Evolutionary conservation across 1,139 yeast genomes (phyloP).

Genomic region (Pichia sp.): DNA sequence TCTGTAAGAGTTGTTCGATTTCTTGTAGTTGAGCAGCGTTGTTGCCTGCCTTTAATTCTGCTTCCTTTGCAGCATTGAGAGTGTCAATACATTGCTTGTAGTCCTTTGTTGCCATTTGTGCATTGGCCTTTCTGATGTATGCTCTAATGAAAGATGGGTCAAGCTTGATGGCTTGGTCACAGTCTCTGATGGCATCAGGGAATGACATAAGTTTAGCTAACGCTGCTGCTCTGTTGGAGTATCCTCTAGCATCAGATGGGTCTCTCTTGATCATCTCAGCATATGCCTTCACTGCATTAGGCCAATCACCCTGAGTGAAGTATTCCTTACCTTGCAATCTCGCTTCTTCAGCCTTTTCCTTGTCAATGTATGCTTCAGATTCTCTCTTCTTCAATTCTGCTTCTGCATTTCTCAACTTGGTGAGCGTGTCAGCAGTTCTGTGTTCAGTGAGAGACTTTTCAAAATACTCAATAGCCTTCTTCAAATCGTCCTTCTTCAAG

Average conservation of each 20-base stretch:
- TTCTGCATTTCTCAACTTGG: slow-evolving; percentile 82
- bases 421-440: slow-evolving; percentile 90
- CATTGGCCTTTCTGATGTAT: slow-evolving; percentile 93
- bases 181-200: slow-evolving; percentile 94
- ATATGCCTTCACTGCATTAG: slow-evolving; percentile 90
- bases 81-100: slow-evolving; percentile 79
- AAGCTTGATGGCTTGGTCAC: slow-evolving; percentile 79
- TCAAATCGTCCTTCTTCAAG: slow-evolving; percentile 65
- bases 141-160: slow-evolving; percentile 93
- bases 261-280: slow-evolving; percentile 94
- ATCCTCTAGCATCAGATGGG: slow-evolving; percentile 95
- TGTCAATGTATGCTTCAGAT: slow-evolving; percentile 72
- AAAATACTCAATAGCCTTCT: slow-evolving; percentile 68
- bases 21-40: slow-evolving; percentile 40
- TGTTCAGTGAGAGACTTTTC: slow-evolving; percentile 95
- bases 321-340: slow-evolving; percentile 85
- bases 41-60: slow-evolving; percentile 41
- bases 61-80: slow-evolving; percentile 73
- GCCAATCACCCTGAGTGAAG: slow-evolving; percentile 94
- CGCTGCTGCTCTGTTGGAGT: slow-evolving; percentile 97
- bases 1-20: slow-evolving; percentile 74
- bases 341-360: slow-evolving; percentile 93
- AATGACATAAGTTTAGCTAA: slow-evolving; percentile 89
- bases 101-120: slow-evolving; percentile 87
- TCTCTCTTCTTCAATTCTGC: slow-evolving; percentile 76